Evolutionary conservation across 2,329 filamentous ascomycete species (phyloP).

Genomic region (Cephalotrichum gorgonifer): DNA sequence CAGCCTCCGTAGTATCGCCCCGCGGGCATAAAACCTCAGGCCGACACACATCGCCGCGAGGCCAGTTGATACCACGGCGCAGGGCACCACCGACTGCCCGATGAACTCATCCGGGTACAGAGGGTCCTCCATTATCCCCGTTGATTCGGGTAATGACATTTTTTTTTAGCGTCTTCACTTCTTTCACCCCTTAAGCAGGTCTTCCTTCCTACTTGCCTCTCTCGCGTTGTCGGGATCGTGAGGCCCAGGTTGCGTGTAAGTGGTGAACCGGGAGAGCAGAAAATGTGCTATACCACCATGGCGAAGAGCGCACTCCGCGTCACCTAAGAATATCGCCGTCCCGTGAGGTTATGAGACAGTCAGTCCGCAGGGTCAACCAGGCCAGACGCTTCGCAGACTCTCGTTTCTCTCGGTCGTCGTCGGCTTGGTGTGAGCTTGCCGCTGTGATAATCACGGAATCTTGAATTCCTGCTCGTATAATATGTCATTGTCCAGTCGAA

Average conservation of each 20-base stretch:
- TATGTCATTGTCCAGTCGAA: too few relatives aligned
- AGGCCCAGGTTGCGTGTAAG: not conserved
- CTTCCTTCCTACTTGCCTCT: not conserved
- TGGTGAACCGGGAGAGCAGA: too few relatives aligned
- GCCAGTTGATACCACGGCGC: conserved; percentile 9
- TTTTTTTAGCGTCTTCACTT: not conserved
- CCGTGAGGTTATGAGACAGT: too few relatives aligned
- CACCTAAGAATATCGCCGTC: too few relatives aligned
- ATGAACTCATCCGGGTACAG: conserved; percentile 9
- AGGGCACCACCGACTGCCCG: conserved; percentile 9
- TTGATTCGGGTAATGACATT: not conserved
- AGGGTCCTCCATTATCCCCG: not conserved
- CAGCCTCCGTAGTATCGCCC: conserved; percentile 19
- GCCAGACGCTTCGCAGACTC: too few relatives aligned
- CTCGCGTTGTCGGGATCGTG: not conserved
- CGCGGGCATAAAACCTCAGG: conserved; percentile 22
- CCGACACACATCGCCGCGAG: conserved; percentile 18
- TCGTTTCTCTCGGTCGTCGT: too few relatives aligned
- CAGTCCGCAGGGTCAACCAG: too few relatives aligned
- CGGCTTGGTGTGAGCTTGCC: too few relatives aligned
- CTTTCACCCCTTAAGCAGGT: not conserved
- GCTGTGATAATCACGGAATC: too few relatives aligned
- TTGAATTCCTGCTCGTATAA: too few relatives aligned
- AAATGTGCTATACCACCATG: too few relatives aligned
- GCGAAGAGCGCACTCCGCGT: too few relatives aligned